Evolutionary conservation across 2,329 filamentous ascomycete genomes (phyloP).

Genomic region (Colletotrichum nymphaeae): DNA sequence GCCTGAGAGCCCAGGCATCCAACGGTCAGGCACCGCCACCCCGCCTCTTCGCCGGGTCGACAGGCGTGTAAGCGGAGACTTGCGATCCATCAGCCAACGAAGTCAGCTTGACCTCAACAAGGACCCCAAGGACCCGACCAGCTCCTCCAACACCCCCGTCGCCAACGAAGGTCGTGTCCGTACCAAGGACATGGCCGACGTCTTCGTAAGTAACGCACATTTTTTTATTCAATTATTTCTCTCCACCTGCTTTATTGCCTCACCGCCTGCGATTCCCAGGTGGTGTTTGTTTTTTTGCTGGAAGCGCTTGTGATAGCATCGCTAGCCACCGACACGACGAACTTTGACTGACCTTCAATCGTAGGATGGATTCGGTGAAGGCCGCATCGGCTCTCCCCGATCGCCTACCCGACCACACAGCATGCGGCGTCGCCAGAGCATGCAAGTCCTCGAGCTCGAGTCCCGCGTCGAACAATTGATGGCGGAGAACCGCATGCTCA

Average conservation of each 20-base stretch:
- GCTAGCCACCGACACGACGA: constrained; percentile 9
- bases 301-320: neutral
- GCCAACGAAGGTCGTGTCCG: constrained; percentile 90
- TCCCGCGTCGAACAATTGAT: constrained; percentile 84
- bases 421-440: constrained; percentile 96
- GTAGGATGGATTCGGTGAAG: constrained; percentile 94
- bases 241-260: neutral
- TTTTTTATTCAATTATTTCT: constrained; percentile 1
- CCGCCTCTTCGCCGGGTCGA: constrained; percentile 79
- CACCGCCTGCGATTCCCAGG: neutral
- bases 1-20: constrained; percentile 72
- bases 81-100: constrained; percentile 74
- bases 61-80: constrained; percentile 78
- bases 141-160: constrained; percentile 68
- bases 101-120: constrained; percentile 44
- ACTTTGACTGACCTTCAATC: constrained; percentile 35
- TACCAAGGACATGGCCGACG: constrained; percentile 88
- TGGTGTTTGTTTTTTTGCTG: neutral
- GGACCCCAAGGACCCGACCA: constrained; percentile 26
- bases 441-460: constrained; percentile 96
- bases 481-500: constrained; percentile 84
- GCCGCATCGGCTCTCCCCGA: constrained; percentile 84
- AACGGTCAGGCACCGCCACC: constrained; percentile 65
- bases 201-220: constrained; percentile 79
- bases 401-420: constrained; percentile 95